Conservation (phyloP, 345 rosid genomes). For the Linum usitatissimum region DNA sequence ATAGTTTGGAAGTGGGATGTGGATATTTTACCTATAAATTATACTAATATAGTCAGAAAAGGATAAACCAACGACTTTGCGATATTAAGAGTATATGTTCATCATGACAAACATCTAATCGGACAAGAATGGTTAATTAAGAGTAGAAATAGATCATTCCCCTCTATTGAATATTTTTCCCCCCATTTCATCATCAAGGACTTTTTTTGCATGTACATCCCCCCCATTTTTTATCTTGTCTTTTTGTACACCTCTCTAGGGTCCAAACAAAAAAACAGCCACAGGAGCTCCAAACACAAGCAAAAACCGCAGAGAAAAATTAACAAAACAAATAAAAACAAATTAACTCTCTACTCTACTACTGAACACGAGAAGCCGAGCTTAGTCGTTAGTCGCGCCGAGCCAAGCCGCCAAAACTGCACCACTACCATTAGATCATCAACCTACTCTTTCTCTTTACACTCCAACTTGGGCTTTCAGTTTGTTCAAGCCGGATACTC, state of each 20-base stretch:
- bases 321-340: not conserved
- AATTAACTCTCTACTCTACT: constrained; percentile 4
- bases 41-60: too few species aligned
- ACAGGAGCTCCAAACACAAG: not conserved
- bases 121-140: not conserved
- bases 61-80: too few species aligned
- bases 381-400: not conserved
- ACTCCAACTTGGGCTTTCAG: not conserved
- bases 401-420: constrained; percentile 17
- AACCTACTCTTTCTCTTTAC: not conserved
- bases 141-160: not conserved
- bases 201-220: not conserved
- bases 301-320: not conserved
- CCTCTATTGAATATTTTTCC: constrained; percentile 6
- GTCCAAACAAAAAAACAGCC: not conserved
- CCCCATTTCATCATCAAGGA: not conserved
- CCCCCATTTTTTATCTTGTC: not conserved
- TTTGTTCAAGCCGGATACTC: constrained; percentile 14
- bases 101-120: not conserved
- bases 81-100: too few species aligned
- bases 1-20: too few species aligned
- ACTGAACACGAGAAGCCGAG: constrained; percentile 3
- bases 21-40: too few species aligned
- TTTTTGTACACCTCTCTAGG: constrained; percentile 18
- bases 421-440: not conserved